These are phyloP conservation scores for Rhodotorula sp. DNA, from an alignment of 1,284 basidiomycete species.

Conservation along the genomic window DNA sequence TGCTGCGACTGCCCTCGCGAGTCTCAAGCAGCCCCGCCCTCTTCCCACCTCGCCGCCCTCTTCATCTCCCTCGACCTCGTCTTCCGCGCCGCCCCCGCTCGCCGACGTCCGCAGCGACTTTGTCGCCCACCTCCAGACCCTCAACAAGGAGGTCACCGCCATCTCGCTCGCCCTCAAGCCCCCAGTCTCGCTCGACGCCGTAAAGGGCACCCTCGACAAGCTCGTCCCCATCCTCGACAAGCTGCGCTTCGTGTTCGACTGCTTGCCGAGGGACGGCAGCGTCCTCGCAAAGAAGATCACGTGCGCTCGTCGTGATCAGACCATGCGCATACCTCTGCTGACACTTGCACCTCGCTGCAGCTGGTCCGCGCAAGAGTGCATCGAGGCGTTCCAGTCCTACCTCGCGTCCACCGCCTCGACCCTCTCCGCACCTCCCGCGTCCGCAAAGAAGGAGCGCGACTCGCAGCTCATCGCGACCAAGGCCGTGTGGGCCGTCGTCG, in stretches of 20 bases:
- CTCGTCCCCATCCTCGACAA: conserved; percentile 15
- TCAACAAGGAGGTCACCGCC: conserved; percentile 27
- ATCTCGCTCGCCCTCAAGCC: conserved; percentile 38
- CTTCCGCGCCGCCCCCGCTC: not conserved
- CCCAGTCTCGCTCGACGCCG: conserved; percentile 17
- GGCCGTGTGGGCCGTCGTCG: conserved; percentile 25
- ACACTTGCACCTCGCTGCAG: conserved; percentile 1
- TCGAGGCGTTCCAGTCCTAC: conserved; percentile 17
- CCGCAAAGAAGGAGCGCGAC: conserved; percentile 6
- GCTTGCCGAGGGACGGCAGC: not conserved
- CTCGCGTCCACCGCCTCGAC: not conserved
- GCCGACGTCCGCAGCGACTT: conserved; percentile 31
- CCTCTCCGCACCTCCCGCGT: not conserved
- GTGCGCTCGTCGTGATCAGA: not conserved
- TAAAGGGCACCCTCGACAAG: conserved; percentile 17
- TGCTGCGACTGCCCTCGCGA: not conserved
- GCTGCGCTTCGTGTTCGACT: conserved; percentile 12
- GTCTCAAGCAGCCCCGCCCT: not conserved
- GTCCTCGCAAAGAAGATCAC: conserved; percentile 5
- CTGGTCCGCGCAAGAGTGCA: conserved; percentile 13
- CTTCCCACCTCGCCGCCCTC: not conserved
- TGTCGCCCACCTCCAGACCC: conserved; percentile 8
- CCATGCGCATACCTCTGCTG: not conserved
- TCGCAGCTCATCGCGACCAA: conserved; percentile 21
- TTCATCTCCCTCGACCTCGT: not conserved